Percentiles rank a stretch among this genome's conserved stretches.
Evolutionary conservation across 2,329 filamentous ascomycete species (phyloP).

Genomic region (Cercospora sojina): DNA sequence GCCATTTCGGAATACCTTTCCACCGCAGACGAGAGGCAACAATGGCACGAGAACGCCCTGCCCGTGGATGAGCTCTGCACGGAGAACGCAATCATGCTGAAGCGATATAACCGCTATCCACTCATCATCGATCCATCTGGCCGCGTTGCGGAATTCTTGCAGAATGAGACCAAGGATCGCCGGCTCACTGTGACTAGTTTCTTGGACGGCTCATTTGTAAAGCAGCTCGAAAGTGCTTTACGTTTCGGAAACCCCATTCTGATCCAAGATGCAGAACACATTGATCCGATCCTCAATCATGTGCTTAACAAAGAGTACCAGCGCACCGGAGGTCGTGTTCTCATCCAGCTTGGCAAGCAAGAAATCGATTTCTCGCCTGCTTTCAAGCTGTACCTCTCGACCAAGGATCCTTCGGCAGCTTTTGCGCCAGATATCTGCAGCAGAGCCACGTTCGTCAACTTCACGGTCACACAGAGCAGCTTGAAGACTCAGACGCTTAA

Average conservation of each 20-base stretch:
- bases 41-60: constrained; percentile 91
- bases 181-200: constrained; percentile 97
- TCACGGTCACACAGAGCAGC: constrained; percentile 98
- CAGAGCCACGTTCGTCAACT: constrained; percentile 98
- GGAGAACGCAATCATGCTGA: constrained; percentile 95
- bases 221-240: constrained; percentile 93
- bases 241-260: constrained; percentile 98
- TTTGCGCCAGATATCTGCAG: constrained; percentile 98
- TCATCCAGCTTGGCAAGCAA: constrained; percentile 97
- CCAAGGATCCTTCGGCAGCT: constrained; percentile 89
- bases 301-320: constrained; percentile 99
- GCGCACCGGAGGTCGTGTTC: constrained; percentile 93
- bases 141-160: constrained; percentile 88
- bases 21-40: constrained; percentile 88
- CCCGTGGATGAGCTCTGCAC: constrained; percentile 97
- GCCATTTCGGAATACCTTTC: constrained; percentile 95
- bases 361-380: constrained; percentile 98
- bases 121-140: constrained; percentile 98
- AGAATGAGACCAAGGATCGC: constrained; percentile 90
- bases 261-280: constrained; percentile 95
- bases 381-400: constrained; percentile 93
- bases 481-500: constrained; percentile 97
- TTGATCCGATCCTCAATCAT: constrained; percentile 96
- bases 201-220: constrained; percentile 95
- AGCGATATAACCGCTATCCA: constrained; percentile 97